Evolutionary conservation across 1,139 yeast species (phyloP).

Genomic region (Nakaseomyces delphensis): DNA sequence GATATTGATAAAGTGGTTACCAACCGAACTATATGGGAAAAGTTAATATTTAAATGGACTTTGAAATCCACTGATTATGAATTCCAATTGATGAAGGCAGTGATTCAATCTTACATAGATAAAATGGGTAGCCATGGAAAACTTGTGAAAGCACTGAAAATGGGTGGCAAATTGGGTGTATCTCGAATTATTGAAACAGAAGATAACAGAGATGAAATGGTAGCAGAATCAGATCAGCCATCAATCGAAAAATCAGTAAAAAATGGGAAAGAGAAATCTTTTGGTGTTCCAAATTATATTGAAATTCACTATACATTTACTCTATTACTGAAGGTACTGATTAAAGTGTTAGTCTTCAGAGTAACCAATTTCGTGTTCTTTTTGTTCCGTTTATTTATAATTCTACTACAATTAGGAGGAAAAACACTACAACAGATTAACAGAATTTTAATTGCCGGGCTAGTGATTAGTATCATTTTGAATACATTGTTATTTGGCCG

Average conservation of each 20-base stretch:
- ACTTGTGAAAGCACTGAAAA: constrained; percentile 51
- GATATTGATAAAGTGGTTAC: constrained; percentile 1
- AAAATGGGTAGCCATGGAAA: constrained; percentile 51
- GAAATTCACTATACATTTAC: constrained; percentile 17
- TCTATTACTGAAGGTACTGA: constrained; percentile 19
- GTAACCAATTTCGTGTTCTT: constrained; percentile 15
- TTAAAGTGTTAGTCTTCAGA: constrained; percentile 17
- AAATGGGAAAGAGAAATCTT: not conserved
- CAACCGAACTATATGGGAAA: constrained; percentile 2
- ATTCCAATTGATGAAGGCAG: constrained; percentile 1
- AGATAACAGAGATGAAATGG: constrained; percentile 16
- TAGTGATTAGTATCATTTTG: constrained; percentile 25
- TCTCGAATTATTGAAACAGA: constrained; percentile 20
- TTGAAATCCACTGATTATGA: constrained; percentile 1
- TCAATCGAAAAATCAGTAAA: constrained; percentile 3
- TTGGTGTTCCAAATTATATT: constrained; percentile 13
- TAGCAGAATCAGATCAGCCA: not conserved
- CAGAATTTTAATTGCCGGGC: constrained; percentile 14
- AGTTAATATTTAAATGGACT: not conserved
- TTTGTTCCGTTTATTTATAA: constrained; percentile 17
- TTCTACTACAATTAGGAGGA: constrained; percentile 14
- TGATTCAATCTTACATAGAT: constrained; percentile 21
- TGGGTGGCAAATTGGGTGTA: constrained; percentile 43
- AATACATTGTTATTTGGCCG: constrained; percentile 49
- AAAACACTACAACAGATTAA: constrained; percentile 21